Base-by-base conservation (phyloP, 1,139 yeast genomes). In the Yamadazyma dendronema region DNA sequence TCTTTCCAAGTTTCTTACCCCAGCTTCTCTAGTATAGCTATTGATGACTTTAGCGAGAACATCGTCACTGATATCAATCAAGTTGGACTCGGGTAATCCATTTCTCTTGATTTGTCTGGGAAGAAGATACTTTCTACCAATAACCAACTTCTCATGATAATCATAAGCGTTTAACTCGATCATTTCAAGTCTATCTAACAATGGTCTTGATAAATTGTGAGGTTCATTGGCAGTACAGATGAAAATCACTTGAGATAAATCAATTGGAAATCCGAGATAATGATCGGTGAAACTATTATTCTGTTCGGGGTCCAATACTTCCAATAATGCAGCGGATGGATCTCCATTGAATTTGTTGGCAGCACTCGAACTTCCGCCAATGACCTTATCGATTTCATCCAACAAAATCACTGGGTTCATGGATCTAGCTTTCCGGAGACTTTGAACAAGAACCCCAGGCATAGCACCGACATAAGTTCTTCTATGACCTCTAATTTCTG, bases 401-500 rank as follows among this genome's bases (percentile, higher is more conserved):
- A 89, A 68, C 37, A 89, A 67, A 42, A 89, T 85, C n/a, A 89
- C 86, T 0, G 96, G 96, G 53, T 88, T 88, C 84, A 83, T 82
- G 0, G 86, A 74, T 27, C 88, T 78, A 1, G 90, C 79, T 51
- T 84, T 84, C 42, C 95, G 73, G 38, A 89, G 64, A 0, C 95
- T 84, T 62, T 84, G 95, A 19, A 87, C 74, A 16, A 89, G 68
- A 29, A 86, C 73, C 5, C 97, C 97, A 0, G 96, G 96, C 85
- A 89, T 82, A 2, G 96, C 90, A 3, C 96, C 96, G 31, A 89
- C 94, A 57, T 88, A 89, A 0, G 97, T 89, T 53, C 97, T 72
- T 57, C 97, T 72, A 57, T 89, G 97, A 2, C 97, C 97, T 52
- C 95, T 74, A 42, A 89, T 83, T 52, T 89, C 97, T 13, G 95